Conservation (phyloP, 257 asterid species). For the Jaltomata sinuosa region DNA sequence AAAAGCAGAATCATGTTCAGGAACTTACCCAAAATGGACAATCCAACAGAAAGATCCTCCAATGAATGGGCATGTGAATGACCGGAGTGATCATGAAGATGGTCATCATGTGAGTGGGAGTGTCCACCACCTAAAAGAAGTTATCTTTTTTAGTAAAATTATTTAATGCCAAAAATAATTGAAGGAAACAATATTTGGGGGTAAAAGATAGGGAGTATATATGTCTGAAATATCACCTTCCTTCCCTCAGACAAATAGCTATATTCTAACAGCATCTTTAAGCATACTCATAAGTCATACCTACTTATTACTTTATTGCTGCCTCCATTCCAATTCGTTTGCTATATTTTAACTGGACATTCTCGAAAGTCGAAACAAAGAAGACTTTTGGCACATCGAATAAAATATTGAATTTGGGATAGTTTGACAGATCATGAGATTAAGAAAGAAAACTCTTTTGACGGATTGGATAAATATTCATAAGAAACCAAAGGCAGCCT, state of each 20-base stretch:
- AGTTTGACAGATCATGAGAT: neutral
- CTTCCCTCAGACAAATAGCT: neutral
- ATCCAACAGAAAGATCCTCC: slow-evolving; percentile 81
- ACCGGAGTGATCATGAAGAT: slow-evolving; percentile 41
- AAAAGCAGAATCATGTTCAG: neutral
- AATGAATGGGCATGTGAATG: slow-evolving; percentile 84
- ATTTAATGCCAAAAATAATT: neutral
- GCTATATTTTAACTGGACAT: neutral
- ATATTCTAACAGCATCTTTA: neutral
- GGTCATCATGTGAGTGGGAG: slow-evolving; percentile 73
- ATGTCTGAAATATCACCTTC: neutral
- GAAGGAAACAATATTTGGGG: neutral
- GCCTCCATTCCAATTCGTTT: neutral
- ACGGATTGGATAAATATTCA: neutral
- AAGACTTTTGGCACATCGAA: neutral
- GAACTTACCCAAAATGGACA: slow-evolving; percentile 75
- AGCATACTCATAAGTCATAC: neutral
- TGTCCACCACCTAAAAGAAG: slow-evolving; percentile 69
- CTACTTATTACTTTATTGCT: neutral
- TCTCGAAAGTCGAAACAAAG: neutral
- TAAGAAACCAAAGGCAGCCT: neutral
- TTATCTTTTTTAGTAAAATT: neutral
- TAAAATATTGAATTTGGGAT: neutral
- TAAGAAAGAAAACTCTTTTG: neutral
- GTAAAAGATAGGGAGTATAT: neutral